Base-by-base conservation (phyloP, 2,329 filamentous ascomycete species). In the Ophiocordyceps unilateralis region DNA sequence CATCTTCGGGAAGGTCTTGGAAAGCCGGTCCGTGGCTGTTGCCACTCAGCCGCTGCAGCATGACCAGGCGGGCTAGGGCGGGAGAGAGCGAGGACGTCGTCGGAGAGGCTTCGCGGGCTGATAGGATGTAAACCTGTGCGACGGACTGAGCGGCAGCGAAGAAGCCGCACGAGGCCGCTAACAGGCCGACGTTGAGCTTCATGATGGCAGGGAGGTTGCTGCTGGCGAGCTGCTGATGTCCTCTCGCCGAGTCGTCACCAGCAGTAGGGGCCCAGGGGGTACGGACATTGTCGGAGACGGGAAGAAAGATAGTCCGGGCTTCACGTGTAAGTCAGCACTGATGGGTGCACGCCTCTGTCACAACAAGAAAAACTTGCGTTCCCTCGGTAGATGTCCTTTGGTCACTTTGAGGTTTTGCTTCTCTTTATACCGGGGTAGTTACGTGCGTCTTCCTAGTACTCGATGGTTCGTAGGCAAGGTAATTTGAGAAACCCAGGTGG, bases 121-220 rank as follows among this genome's bases (percentile, higher is more conserved):
- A 62, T 41, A 76, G 61, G 45, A 78, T 62, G 57, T 71, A 78
- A 48, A 73, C 73, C 49, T 70, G 64, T 43, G 72, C 72, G 37
- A 58, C 53, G 41, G 61, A 58, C 41, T 59, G 55, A 41, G 57
- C 53, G 41, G 66, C 63, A 44, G 60, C 58, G 44, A 56, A 54
- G 50, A 60, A 56, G 52, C 63, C 57, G 43, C 54, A 57, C 41
- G 66, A 52, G 47, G 58, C 60, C 47, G 58, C 58, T 44, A 58
- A 51, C 46, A 66, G 54, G 53, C 63, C 63, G 47, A 60, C 49
- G 46, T 51, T 58, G 51, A 65, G 60, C 61, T 64, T 66, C 64
- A 67, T 67, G 55, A 52, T 64, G 56, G n/a, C n/a, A n/a, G n/a
- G n/a, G 50, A 43, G 43, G 39, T 48, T 49, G 20, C 20, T 39